Conservation (phyloP, 345 rosid genomes). For the Hevea brasiliensis region DNA sequence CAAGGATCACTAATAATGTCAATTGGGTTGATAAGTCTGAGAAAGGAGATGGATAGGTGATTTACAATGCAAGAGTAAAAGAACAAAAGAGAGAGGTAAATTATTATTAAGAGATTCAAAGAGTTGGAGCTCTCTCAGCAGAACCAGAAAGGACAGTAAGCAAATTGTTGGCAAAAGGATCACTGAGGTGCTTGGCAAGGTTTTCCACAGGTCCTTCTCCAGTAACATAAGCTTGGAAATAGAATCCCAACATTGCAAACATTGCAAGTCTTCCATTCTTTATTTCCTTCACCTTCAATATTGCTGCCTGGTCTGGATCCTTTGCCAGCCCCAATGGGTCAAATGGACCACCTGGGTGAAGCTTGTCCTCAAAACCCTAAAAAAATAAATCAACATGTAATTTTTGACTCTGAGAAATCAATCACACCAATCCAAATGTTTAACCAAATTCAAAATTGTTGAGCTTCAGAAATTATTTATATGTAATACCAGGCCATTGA, state of each 20-base stretch:
- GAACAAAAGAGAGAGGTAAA: no score
- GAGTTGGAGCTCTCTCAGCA: constrained; percentile 84
- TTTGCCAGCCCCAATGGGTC: constrained; percentile 93
- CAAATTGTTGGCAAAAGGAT: constrained; percentile 98
- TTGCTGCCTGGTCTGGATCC: constrained; percentile 91
- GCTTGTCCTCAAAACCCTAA: constrained; percentile 91
- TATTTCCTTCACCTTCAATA: constrained; percentile 93
- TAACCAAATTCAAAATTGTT: no score
- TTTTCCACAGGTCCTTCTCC: constrained; percentile 98
- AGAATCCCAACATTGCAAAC: constrained; percentile 94
- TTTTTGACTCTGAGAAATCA: no score
- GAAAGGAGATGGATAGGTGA: background rate
- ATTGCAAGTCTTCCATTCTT: constrained; percentile 95
- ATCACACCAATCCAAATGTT: no score
- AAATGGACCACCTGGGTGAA: constrained; percentile 96
- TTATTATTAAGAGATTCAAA: constrained; percentile 43
- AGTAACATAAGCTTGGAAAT: constrained; percentile 82
- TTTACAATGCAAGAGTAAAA: background rate
- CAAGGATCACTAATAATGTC: no score
- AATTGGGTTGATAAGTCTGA: background rate
- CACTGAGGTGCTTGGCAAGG: constrained; percentile 85
- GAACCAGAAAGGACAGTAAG: constrained; percentile 80
- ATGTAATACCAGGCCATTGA: constrained; percentile 67
- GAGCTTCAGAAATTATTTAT: no score
- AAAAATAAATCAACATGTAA: no score